Conservation (phyloP, 495 filamentous ascomycete species). For the Niebla homalea region DNA sequence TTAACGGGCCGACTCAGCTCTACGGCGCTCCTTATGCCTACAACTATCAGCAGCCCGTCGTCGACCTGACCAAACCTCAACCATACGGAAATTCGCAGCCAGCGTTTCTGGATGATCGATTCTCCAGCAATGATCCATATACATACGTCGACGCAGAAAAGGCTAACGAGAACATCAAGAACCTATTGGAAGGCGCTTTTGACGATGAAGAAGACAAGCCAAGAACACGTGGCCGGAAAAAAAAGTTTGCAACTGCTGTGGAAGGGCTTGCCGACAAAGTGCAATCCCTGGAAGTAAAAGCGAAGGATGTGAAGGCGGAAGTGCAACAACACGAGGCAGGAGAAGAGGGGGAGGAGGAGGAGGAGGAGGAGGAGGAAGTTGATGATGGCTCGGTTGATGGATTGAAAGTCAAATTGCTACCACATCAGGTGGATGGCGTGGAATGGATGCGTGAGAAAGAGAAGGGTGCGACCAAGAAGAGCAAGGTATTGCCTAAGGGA, state of each 20-base stretch:
- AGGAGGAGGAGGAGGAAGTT: slow-evolving; percentile 53
- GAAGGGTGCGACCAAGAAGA: slow-evolving; percentile 58
- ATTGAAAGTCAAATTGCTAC: slow-evolving; percentile 71
- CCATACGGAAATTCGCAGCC: slow-evolving; percentile 14
- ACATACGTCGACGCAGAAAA: slow-evolving; percentile 64
- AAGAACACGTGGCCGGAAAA: slow-evolving; percentile 37
- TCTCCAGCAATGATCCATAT: slow-evolving; percentile 41
- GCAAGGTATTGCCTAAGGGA: slow-evolving; percentile 65
- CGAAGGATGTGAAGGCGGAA: slow-evolving; percentile 5
- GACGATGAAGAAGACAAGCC: slow-evolving; percentile 65
- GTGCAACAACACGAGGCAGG: slow-evolving; percentile 23
- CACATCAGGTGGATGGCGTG: slow-evolving; percentile 85
- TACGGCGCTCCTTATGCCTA: slow-evolving; percentile 19
- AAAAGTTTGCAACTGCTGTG: slow-evolving; percentile 32
- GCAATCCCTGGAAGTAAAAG: slow-evolving; percentile 40
- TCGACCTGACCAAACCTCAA: slow-evolving; percentile 30
- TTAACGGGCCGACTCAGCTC: neutral
- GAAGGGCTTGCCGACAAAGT: slow-evolving; percentile 48
- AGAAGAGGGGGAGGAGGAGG: slow-evolving; percentile 33
- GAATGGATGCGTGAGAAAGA: slow-evolving; percentile 90
- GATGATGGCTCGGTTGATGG: slow-evolving; percentile 69
- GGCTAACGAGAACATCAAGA: slow-evolving; percentile 76
- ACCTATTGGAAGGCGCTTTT: slow-evolving; percentile 71
- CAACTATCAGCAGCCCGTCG: slow-evolving; percentile 29
- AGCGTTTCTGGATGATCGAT: slow-evolving; percentile 20